Conservation (phyloP, 768 basidiomycete species). For the Hericium alpestre region DNA sequence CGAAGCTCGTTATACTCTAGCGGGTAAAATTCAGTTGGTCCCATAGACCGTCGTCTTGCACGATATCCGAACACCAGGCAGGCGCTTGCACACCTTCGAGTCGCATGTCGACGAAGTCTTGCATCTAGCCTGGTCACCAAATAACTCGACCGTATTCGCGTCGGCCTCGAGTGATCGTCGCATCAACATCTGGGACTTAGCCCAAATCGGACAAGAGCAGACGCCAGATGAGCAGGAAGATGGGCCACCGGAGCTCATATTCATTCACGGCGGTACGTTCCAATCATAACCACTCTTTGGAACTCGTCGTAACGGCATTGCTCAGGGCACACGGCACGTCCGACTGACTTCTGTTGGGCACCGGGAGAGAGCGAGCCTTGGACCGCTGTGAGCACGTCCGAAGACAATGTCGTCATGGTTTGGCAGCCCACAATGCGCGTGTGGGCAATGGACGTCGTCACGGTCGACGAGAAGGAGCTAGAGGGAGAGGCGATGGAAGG, state of each 20-base stretch:
- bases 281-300: background rate
- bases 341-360: constrained; percentile 95
- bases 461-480: constrained; percentile 75
- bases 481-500: constrained; percentile 76
- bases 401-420: constrained; percentile 94
- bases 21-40: background rate
- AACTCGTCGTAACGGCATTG: background rate
- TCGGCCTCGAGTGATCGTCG: constrained; percentile 90
- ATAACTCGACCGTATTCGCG: constrained; percentile 84
- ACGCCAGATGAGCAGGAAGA: constrained; percentile 98
- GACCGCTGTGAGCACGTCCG: constrained; percentile 81
- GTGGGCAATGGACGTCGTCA: constrained; percentile 84
- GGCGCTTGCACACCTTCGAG: constrained; percentile 83
- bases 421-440: constrained; percentile 96
- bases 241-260: constrained; percentile 91
- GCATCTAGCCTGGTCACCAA: constrained; percentile 92
- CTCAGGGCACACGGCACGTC: constrained; percentile 78
- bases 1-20: background rate
- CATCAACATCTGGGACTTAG: constrained; percentile 91
- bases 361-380: constrained; percentile 71
- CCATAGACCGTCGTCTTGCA: constrained; percentile 76
- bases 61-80: constrained; percentile 67
- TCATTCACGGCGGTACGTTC: constrained; percentile 79
- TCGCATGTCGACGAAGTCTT: constrained; percentile 92
- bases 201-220: constrained; percentile 88